Evolutionary conservation across 1,139 yeast genomes (phyloP), one percentile per base, ranked within the genome.

Genomic region (Pichia sp.): DNA sequence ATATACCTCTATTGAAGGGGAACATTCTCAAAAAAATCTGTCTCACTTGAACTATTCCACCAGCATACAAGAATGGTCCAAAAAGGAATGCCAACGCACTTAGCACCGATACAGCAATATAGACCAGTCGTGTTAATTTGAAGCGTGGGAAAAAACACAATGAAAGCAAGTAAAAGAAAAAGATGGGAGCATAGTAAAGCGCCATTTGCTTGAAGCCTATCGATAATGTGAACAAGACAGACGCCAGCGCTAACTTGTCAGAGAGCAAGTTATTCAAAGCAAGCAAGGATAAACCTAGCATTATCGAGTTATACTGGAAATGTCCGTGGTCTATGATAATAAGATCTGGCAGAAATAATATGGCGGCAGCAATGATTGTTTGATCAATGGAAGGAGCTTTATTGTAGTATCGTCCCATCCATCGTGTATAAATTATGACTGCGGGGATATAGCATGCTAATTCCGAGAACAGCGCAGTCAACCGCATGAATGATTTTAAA

Each of bases 161-260:
- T n/a, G 88, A 80, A 53, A 88, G 75, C 19, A 88, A 75, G 64
- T 85, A 90, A 42, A 84, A 84, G 71, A 93, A 93, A 40, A 95
- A 83, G 50, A 89, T 84, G 8, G 98, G 96, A 0, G 97, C 82
- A 70, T 90, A 95, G 71, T 92, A 93, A 47, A 95, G 75, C 0
- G 97, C 90, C 99, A 93, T 93, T 66, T 93, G 99, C 69, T 95
- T 93, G 75, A 90, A 95, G 49, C 87, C 80, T 15, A 95, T 73
- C 4, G 97, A 81, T 48, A 83, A 68, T 2, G 90, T 86, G 69
- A 90, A 93, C 74, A 87, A 83, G 3, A 87, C 71, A n/a, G 96
- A 85, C 0, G 95, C 95, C 45, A 84, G 63, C 3, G 82, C 75
- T 54, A 83, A 78, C 63, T 82, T 81, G 43, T 84, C 87, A 56